Evolutionary conservation across 345 rosid species (phyloP).

Genomic region (Heritiera littoralis): DNA sequence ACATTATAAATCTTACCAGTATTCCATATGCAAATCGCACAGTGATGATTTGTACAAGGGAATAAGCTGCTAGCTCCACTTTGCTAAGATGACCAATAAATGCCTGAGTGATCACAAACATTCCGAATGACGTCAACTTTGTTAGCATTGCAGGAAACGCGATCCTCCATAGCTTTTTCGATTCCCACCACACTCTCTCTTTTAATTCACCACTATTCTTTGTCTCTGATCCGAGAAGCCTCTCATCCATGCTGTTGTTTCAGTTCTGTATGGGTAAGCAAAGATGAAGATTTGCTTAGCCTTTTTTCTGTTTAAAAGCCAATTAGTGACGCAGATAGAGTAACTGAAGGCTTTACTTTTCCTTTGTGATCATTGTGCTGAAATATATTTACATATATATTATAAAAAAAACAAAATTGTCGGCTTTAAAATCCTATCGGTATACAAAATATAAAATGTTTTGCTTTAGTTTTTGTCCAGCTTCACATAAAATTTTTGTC

Average conservation of each 20-base stretch:
- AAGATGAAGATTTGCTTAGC: too few relatives aligned
- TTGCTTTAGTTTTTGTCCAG: too few relatives aligned
- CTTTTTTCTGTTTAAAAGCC: too few relatives aligned
- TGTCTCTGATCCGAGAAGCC: conserved; percentile 23
- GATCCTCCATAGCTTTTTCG: conserved; percentile 43
- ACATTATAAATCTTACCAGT: too few relatives aligned
- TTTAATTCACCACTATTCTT: conserved; percentile 21
- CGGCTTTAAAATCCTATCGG: too few relatives aligned
- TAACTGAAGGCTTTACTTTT: too few relatives aligned
- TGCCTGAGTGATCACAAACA: conserved; percentile 55
- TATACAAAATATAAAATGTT: too few relatives aligned
- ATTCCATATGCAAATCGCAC: conserved; percentile 53
- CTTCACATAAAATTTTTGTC: too few relatives aligned
- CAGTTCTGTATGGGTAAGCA: background rate
- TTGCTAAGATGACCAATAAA: conserved; percentile 50
- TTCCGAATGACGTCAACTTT: conserved; percentile 41
- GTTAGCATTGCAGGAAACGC: conserved; percentile 50
- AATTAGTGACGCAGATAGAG: too few relatives aligned
- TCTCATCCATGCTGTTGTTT: conserved; percentile 26
- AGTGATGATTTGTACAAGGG: conserved; percentile 50
- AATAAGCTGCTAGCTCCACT: conserved; percentile 50
- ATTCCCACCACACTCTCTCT: conserved; percentile 45
- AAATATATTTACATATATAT: too few relatives aligned
- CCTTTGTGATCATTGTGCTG: too few relatives aligned
- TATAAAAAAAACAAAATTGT: too few relatives aligned